These are phyloP conservation scores for Scedosporium aurantiacum DNA, from an alignment of 2,329 filamentous ascomycete genomes.

Conservation along the genomic window DNA sequence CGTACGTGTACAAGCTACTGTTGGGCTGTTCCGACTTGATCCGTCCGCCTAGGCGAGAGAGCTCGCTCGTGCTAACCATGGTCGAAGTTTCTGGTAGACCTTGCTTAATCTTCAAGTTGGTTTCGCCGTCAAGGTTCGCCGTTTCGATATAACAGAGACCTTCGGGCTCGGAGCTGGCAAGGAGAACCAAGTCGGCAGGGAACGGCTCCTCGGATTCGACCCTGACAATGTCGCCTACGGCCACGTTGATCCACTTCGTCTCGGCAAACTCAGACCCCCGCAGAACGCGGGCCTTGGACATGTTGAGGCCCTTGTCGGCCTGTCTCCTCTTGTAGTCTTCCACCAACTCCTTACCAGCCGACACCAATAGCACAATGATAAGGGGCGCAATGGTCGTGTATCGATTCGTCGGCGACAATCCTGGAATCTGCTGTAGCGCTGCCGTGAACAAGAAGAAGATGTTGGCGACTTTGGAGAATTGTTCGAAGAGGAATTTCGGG, in stretches of 20 bases:
- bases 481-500: constrained; percentile 94
- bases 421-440: constrained; percentile 85
- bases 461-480: constrained; percentile 99
- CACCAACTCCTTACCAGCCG: constrained; percentile 84
- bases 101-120: constrained; percentile 98
- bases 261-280: constrained; percentile 76
- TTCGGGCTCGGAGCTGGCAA: constrained; percentile 93
- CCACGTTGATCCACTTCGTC: constrained; percentile 86
- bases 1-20: constrained; percentile 96
- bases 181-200: constrained; percentile 80
- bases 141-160: constrained; percentile 98
- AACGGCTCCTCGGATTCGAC: constrained; percentile 94
- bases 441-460: constrained; percentile 98
- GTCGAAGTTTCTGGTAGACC: constrained; percentile 83
- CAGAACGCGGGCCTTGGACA: constrained; percentile 72
- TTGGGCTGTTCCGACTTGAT: constrained; percentile 95
- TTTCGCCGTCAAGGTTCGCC: constrained; percentile 93
- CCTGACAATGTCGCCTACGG: constrained; percentile 83
- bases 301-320: constrained; percentile 79
- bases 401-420: constrained; percentile 85
- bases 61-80: constrained; percentile 74
- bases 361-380: constrained; percentile 81
- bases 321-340: constrained; percentile 86
- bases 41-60: constrained; percentile 75
- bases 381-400: constrained; percentile 97